Percentiles rank a stretch among this genome's conserved stretches.
Conservation (phyloP, 805 yeast species). For the Yamadazyma ubonensis region DNA sequence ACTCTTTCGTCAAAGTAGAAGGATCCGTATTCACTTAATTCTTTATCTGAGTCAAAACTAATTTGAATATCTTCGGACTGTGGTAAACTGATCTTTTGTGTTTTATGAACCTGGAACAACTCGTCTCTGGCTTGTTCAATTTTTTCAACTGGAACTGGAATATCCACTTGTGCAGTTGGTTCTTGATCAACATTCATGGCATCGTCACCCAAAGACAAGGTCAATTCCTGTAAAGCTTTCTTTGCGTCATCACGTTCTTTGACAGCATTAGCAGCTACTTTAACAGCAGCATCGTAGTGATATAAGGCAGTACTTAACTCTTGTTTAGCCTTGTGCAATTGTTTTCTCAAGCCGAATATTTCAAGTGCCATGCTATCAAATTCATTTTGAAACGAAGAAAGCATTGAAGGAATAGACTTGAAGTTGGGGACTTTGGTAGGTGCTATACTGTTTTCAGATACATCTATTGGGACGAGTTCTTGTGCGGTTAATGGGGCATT, state of each 20-base stretch:
- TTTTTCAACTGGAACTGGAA: slow-evolving; percentile 21
- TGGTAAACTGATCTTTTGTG: slow-evolving; percentile 22
- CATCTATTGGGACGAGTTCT: slow-evolving; percentile 51
- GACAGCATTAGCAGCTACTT: slow-evolving; percentile 77
- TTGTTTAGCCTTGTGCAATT: slow-evolving; percentile 60
- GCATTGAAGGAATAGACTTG: slow-evolving; percentile 74
- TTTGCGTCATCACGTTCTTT: slow-evolving; percentile 74
- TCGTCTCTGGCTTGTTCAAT: slow-evolving; percentile 28
- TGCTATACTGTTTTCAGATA: slow-evolving; percentile 19
- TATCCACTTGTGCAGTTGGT: slow-evolving; percentile 6
- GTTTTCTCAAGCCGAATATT: slow-evolving; percentile 71
- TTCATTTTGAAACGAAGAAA: slow-evolving; percentile 77
- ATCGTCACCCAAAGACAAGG: slow-evolving; percentile 9
- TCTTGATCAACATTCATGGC: slow-evolving; percentile 6
- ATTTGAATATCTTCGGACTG: not conserved
- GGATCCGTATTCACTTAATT: not conserved
- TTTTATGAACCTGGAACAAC: slow-evolving; percentile 37
- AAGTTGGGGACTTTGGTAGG: slow-evolving; percentile 47
- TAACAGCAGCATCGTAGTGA: slow-evolving; percentile 85
- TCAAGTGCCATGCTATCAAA: slow-evolving; percentile 89
- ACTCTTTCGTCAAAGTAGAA: slow-evolving; percentile 12
- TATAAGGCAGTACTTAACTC: slow-evolving; percentile 78
- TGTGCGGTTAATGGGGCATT: slow-evolving; percentile 57
- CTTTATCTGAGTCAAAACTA: not conserved
- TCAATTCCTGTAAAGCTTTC: slow-evolving; percentile 57